These are phyloP conservation scores for Penicillium lividum DNA, from an alignment of 495 filamentous ascomycete genomes.

Conservation along the genomic window DNA sequence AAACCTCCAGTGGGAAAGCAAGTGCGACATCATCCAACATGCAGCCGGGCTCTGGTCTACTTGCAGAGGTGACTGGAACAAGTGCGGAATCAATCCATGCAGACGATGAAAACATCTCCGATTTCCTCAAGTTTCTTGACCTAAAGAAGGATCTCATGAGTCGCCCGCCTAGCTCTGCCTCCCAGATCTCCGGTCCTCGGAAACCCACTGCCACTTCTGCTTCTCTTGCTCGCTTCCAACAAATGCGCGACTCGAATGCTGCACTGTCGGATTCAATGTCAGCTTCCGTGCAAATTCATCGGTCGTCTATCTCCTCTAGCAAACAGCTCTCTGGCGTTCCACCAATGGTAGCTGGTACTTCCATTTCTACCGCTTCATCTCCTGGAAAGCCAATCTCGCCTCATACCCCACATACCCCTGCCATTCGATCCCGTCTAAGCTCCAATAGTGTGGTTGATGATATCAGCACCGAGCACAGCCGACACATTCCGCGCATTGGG, in stretches of 20 bases:
- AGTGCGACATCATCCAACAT: constrained; percentile 78
- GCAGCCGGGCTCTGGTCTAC: constrained; percentile 81
- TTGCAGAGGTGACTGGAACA: constrained; percentile 70
- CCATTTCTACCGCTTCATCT: constrained; percentile 82
- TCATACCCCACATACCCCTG: constrained; percentile 88
- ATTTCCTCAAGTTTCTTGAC: constrained; percentile 87
- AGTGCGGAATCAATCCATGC: constrained; percentile 80
- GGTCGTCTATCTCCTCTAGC: constrained; percentile 81
- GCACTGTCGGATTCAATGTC: constrained; percentile 86
- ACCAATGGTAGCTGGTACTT: constrained; percentile 77
- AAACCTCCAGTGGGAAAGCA: constrained; percentile 85
- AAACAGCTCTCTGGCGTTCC: constrained; percentile 82
- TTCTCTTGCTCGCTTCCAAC: constrained; percentile 73
- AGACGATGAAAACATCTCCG: constrained; percentile 89
- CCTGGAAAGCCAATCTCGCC: constrained; percentile 83
- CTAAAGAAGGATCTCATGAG: constrained; percentile 75
- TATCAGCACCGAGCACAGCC: constrained; percentile 35
- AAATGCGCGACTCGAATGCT: constrained; percentile 83
- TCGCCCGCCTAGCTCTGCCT: constrained; percentile 52
- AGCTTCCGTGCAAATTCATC: constrained; percentile 76
- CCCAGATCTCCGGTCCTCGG: constrained; percentile 57
- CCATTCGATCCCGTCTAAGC: constrained; percentile 88
- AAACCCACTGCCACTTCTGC: constrained; percentile 60
- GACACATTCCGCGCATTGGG: constrained; percentile 30
- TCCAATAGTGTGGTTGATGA: constrained; percentile 85